Evolutionary conservation across 2,329 filamentous ascomycete genomes (phyloP).

Genomic region (Phaeosphaeria sp.): DNA sequence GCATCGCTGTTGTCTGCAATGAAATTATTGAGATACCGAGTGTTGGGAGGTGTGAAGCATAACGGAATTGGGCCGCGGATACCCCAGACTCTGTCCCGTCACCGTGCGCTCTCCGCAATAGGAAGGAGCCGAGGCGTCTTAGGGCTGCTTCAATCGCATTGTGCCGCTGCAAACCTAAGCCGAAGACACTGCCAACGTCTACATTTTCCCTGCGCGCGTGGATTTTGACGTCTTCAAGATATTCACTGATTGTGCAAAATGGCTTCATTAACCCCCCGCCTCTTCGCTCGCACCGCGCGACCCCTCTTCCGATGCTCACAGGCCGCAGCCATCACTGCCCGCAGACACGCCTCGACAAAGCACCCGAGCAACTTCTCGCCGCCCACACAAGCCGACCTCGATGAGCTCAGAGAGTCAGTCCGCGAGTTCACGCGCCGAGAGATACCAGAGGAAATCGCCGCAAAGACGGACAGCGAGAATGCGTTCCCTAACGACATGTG

Average conservation of each 20-base stretch:
- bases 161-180: slow-evolving; percentile 29
- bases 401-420: slow-evolving; percentile 82
- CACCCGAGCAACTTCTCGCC: slow-evolving; percentile 72
- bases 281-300: slow-evolving; percentile 46
- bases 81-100: slow-evolving; percentile 18
- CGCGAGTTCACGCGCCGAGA: slow-evolving; percentile 89
- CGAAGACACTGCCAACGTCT: slow-evolving; percentile 5
- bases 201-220: background rate
- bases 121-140: slow-evolving; percentile 28
- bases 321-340: slow-evolving; percentile 19
- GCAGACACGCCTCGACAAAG: slow-evolving; percentile 68
- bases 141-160: slow-evolving; percentile 10
- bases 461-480: slow-evolving; percentile 83
- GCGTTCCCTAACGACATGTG: slow-evolving; percentile 91
- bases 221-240: background rate
- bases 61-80: slow-evolving; percentile 22
- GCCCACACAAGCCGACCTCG: slow-evolving; percentile 74
- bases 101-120: slow-evolving; percentile 16
- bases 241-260: slow-evolving; percentile 17
- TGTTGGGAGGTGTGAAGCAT: background rate
- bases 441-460: slow-evolving; percentile 82
- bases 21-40: background rate
- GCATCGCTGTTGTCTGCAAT: background rate
- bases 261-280: slow-evolving; percentile 40
- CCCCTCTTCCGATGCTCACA: slow-evolving; percentile 19